Evolutionary conservation across 805 yeast genomes (phyloP), one percentile per base, ranked within the genome.

Genomic region (Sugiyamaella mastotermitis): DNA sequence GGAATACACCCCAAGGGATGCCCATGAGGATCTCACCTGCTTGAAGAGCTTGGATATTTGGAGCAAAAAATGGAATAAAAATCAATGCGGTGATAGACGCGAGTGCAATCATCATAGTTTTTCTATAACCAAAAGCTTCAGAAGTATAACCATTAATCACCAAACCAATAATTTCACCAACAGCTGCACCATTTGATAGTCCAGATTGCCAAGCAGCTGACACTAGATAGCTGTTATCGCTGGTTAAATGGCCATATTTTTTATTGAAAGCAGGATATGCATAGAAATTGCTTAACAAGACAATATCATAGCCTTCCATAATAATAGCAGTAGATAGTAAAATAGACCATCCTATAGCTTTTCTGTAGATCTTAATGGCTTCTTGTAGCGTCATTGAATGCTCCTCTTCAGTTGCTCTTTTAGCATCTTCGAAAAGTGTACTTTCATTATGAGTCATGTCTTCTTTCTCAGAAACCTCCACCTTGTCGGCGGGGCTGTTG

Each of bases 1-100:
- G 72, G 50, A 72, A 72, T 7, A 65, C 61, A 33, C 81, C 80
- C 74, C 76, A 74, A 4, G 70, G 67, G 29, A 75, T 27, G 3
- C 59, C 53, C 24, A 64, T 51, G 7, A 66, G 49, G 21, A 66
- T 46, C 43, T 64, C 61, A 8, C 66, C 71, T 10, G 50, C 65
- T 20, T 56, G 51, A 35, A 66, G 52, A 23, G 57, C 61, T 8
- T 57, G 57, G 14, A 62, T 42, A 42, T 53, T 56, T 8, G 58
- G 56, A 18, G 76, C 68, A 50, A 70, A 72, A 46, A 71, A 71
- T 34, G 61, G 60, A 33, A 72, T 56, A 47, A 72, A 71, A 26
- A 69, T 65, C 38, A 69, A 66, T 10, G 58, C 62, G 16, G 54
- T 39, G 19, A 62, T 50, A 8, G 53, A 20, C 9, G 50, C 41